Conservation (phyloP, 129 eudicot species). For the Rutidosis leptorrhynchoides region DNA sequence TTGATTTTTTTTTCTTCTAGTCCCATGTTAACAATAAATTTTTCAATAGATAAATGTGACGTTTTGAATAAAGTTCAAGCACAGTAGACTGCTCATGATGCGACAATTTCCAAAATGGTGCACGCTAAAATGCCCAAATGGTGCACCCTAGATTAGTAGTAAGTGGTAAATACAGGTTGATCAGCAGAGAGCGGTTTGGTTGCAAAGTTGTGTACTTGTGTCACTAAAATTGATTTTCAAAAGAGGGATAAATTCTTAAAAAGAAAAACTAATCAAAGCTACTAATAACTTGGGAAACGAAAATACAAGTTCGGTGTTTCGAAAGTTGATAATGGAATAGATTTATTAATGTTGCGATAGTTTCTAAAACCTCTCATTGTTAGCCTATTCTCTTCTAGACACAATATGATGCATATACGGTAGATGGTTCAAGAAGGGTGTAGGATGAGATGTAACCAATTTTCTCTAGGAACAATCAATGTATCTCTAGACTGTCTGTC, state of each 20-base stretch:
- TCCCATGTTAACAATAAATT: neutral
- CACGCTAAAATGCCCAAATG: neutral
- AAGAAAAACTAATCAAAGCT: no score
- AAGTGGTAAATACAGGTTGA: neutral
- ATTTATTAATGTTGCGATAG: neutral
- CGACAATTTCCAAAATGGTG: neutral
- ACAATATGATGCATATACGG: no score
- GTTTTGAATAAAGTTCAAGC: neutral
- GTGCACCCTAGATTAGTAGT: neutral
- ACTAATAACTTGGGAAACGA: no score
- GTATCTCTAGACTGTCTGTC: no score
- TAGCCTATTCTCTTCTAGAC: no score
- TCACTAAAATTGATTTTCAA: no score
- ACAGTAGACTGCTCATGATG: neutral
- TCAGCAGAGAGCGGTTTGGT: neutral
- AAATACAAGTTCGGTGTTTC: no score
- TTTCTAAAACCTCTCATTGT: neutral
- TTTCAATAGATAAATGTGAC: neutral
- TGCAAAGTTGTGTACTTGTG: no score
- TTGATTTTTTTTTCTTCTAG: neutral
- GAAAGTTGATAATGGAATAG: neutral
- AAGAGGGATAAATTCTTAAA: no score
- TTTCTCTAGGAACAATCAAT: neutral
- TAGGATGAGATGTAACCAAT: no score
- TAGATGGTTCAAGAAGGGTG: no score